Conservation (phyloP, 805 yeast genomes). For the Myxozyma monticola region DNA sequence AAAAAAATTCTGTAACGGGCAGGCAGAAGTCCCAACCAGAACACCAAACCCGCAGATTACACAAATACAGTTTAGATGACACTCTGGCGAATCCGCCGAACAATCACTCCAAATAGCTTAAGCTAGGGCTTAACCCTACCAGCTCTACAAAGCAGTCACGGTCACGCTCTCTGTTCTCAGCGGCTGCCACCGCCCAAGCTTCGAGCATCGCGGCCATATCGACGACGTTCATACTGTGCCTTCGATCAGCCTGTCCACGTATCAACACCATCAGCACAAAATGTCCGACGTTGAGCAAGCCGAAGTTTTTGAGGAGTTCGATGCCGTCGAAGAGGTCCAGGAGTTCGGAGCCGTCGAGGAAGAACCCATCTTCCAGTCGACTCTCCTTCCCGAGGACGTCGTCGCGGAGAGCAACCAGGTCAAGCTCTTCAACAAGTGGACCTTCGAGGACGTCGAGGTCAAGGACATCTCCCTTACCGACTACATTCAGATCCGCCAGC, state of each 20-base stretch:
- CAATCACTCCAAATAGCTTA: too few species aligned
- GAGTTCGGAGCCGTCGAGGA: constrained; percentile 20
- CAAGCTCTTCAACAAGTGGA: constrained; percentile 99
- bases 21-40: too few species aligned
- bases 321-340: constrained; percentile 15
- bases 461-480: constrained; percentile 98
- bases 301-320: constrained; percentile 21
- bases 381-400: constrained; percentile 94
- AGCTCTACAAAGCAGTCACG: constrained; percentile 8
- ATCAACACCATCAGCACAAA: too few species aligned
- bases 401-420: constrained; percentile 94
- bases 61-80: too few species aligned
- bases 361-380: constrained; percentile 44
- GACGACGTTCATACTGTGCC: constrained; percentile 7
- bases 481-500: constrained; percentile 96
- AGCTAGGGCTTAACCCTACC: constrained; percentile 11
- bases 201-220: neutral
- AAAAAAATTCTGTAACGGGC: too few species aligned
- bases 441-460: constrained; percentile 95
- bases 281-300: constrained; percentile 27
- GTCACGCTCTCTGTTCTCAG: constrained; percentile 5
- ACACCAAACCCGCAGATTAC: too few species aligned
- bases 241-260: too few species aligned
- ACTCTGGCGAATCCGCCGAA: too few species aligned
- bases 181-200: too few species aligned